Evolutionary conservation across 768 basidiomycete species (phyloP).

Genomic region (Hygrophorus russula): DNA sequence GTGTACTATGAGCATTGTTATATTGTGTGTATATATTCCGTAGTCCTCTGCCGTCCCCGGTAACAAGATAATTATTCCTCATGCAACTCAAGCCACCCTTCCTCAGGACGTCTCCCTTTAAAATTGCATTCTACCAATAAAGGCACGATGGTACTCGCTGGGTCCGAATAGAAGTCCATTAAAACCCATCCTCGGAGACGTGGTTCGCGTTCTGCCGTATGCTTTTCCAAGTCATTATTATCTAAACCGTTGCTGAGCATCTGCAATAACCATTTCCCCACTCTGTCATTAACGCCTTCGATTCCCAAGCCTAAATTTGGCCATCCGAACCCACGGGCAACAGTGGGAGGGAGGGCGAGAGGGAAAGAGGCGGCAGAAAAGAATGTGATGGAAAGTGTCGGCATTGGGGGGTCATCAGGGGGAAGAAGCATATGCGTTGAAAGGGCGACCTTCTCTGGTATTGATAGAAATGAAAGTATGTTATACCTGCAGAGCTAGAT

Average conservation of each 20-base stretch:
- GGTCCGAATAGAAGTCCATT: slow-evolving; percentile 63
- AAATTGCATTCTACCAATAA: slow-evolving; percentile 69
- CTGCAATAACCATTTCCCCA: slow-evolving; percentile 61
- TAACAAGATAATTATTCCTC: background rate
- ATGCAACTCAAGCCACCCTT: slow-evolving; percentile 24
- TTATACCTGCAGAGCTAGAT: slow-evolving; percentile 45
- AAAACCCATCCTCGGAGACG: slow-evolving; percentile 66
- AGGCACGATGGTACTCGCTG: slow-evolving; percentile 44
- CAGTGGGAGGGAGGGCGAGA: slow-evolving; percentile 60
- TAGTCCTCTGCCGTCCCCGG: background rate
- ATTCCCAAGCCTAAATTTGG: slow-evolving; percentile 65
- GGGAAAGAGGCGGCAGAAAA: slow-evolving; percentile 77
- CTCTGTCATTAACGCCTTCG: slow-evolving; percentile 77
- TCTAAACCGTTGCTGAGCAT: slow-evolving; percentile 22
- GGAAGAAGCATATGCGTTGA: slow-evolving; percentile 44
- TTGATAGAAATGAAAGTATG: slow-evolving; percentile 68
- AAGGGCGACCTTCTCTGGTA: slow-evolving; percentile 69
- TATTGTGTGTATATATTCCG: too few species aligned
- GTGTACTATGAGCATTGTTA: too few species aligned
- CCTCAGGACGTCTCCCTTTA: slow-evolving; percentile 32
- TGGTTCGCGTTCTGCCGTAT: slow-evolving; percentile 16
- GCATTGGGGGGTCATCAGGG: slow-evolving; percentile 21
- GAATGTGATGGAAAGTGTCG: slow-evolving; percentile 63
- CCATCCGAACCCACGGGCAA: slow-evolving; percentile 82
- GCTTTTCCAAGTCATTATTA: background rate